Base-by-base conservation (phyloP, 257 asterid genomes). In the Paraleonurus japonicus region DNA sequence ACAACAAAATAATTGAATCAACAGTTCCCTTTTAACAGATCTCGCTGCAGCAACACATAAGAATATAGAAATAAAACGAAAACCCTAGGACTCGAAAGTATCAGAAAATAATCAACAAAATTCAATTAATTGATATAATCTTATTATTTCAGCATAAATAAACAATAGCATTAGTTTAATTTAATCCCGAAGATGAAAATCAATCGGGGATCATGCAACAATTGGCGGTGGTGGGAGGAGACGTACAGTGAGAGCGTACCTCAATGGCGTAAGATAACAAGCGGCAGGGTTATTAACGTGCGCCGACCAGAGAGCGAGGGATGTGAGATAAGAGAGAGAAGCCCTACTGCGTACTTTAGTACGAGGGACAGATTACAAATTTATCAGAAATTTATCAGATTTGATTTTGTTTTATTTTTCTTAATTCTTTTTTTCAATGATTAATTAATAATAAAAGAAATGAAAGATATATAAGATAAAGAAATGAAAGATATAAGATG, bases 311-410 rank as follows among this genome's bases (percentile, higher is more conserved):
- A 71, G 76, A 71, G 74, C 74, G 78, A 71, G 74, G 69, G 78
- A 32, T 37, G 71, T n/a, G 77, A 61, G 66, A 55, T 37, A 33
- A 61, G 76, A 75, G 80, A 76, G 83, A 77, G 77, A 77, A 86
- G 82, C 89, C 91, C 89, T 80, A 84, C 85, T 80, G 77, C 83
- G 79, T 78, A 75, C 75, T 80, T 71, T 72, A 75, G 80, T 79
- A 76, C 73, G 80, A 72, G 61, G 78, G 80, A 24, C 74, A 71
- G 80, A 63, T 66, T 79, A 41, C 76, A 67, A 82, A 75, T 72
- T 75, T 72, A 47, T 47, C 22, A 80, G 79, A 68, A 72, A 67
- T 71, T n/a, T 77, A 47, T 48, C 78, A 73, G 79, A 60, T 70
- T 28, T 70, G 50, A 19, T 57, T 75, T 71, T 55, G 10, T 27